Evolutionary conservation across 192 early-diverging fungal species (phyloP).

Genomic region (Podila horticola): DNA sequence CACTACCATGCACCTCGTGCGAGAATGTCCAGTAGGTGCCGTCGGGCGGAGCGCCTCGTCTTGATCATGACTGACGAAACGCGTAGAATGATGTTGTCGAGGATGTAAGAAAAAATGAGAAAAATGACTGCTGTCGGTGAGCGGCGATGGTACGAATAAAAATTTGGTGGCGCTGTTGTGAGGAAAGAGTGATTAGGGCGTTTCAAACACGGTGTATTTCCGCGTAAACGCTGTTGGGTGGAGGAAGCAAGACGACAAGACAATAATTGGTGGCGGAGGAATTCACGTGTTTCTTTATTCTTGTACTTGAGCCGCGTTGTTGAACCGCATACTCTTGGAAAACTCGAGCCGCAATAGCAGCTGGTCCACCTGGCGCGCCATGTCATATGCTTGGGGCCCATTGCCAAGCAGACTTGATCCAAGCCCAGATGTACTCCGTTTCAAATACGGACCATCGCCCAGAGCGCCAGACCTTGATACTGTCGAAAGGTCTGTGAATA

Average conservation of each 20-base stretch:
- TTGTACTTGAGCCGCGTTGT: not conserved
- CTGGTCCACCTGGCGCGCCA: constrained; percentile 36
- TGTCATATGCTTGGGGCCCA: constrained; percentile 18
- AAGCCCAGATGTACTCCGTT: constrained; percentile 23
- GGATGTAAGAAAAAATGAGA: too few species aligned
- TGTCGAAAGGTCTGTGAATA: constrained; percentile 21
- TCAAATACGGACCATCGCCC: constrained; percentile 26
- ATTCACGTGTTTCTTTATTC: not conserved
- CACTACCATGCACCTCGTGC: too few species aligned
- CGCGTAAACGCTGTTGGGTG: too few species aligned
- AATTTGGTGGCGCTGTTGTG: too few species aligned
- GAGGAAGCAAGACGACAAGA: not conserved
- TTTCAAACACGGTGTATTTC: too few species aligned
- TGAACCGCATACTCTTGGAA: constrained; percentile 42
- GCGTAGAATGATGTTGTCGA: too few species aligned
- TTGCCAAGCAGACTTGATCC: constrained; percentile 39
- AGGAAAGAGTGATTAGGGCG: too few species aligned
- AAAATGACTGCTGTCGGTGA: too few species aligned
- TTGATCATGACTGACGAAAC: too few species aligned
- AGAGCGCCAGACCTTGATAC: constrained; percentile 29
- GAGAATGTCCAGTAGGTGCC: too few species aligned
- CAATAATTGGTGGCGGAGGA: not conserved
- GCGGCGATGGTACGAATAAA: too few species aligned
- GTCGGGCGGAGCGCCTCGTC: too few species aligned
- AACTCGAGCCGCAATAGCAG: constrained; percentile 36